Evolutionary conservation across 2,329 filamentous ascomycete genomes (phyloP), one percentile per base, ranked within the genome.

Genomic region (Aspergillus aculeatus): DNA sequence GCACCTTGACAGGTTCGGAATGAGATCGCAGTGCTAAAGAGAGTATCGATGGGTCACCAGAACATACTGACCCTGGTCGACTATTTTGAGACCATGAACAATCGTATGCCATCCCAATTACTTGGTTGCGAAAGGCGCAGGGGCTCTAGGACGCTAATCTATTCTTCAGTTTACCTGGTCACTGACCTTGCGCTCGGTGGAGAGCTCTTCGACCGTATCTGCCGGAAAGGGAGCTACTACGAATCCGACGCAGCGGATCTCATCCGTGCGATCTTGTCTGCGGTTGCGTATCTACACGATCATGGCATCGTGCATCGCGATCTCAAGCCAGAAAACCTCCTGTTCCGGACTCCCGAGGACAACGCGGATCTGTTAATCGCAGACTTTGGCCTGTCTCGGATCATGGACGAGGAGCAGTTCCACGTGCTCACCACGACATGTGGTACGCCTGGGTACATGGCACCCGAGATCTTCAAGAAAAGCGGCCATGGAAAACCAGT

Each of bases 11-110:
- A 96, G 92, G 91, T 96, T 60, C 90, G 95, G 64, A 99, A 99
- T 75, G 95, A 99, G 80, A 99, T 99, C 70, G 94, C 95, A 6
- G 92, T 99, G 26, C 84, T 99, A 67, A 98, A 98, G 78, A 89
- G 89, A 72, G 94, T 99, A n/a, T 98, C 94, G 1, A 96, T 99
- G 91, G 95, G 95, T 57, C 94, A 99, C 79, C 91, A 95, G 77
- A 99, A 99, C 74, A 98, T 99, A 74, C 81, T 99, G 62, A 99
- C 95, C 1, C 84, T 99, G 60, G 95, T 98, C 70, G 95, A 99
- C 81, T 99, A 98, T 79, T 99, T 99, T 73, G 95, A 99, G 81
- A 99, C 95, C 6, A 96, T 97, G 91, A 98, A 99, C 81, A 99
- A 99, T 78, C 85, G 86, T 89, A 78, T 59, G 82, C 69, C 47